Conservation (phyloP, 2,329 filamentous ascomycete genomes). For the Dendryphion nanum region DNA sequence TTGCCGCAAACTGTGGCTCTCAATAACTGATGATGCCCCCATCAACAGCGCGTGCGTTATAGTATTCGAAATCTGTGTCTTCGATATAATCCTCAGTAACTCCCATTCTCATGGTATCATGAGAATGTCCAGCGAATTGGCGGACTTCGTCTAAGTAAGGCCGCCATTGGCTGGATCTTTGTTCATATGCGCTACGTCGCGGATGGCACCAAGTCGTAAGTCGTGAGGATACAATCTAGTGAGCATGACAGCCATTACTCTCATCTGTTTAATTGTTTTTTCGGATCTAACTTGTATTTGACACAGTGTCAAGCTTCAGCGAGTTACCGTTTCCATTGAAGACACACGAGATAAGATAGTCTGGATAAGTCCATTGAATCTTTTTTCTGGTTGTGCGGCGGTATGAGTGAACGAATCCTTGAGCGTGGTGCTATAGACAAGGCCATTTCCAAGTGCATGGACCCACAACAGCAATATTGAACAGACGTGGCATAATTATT, state of each 20-base stretch:
- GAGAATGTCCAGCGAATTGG: neutral
- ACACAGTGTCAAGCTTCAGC: neutral
- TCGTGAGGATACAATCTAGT: neutral
- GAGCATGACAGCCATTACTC: neutral
- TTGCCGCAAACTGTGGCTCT: neutral
- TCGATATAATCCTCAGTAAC: neutral
- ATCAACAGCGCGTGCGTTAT: neutral
- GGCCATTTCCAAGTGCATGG: neutral
- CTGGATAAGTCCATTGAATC: neutral
- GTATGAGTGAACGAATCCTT: neutral
- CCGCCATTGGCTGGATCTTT: neutral
- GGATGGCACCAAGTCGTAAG: neutral
- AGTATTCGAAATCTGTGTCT: neutral
- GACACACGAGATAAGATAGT: neutral
- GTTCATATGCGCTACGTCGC: neutral
- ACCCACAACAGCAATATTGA: neutral
- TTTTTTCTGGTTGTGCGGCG: neutral
- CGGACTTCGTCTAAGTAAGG: neutral
- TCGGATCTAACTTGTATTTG: neutral
- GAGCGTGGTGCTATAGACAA: neutral
- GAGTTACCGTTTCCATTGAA: neutral
- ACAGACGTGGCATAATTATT: neutral
- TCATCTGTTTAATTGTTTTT: conserved; percentile 1
- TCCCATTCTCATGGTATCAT: neutral
- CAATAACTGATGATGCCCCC: neutral